These are phyloP conservation scores for Aureobasidium zeae DNA, from an alignment of 2,329 filamentous ascomycete species.

Conservation along the genomic window DNA sequence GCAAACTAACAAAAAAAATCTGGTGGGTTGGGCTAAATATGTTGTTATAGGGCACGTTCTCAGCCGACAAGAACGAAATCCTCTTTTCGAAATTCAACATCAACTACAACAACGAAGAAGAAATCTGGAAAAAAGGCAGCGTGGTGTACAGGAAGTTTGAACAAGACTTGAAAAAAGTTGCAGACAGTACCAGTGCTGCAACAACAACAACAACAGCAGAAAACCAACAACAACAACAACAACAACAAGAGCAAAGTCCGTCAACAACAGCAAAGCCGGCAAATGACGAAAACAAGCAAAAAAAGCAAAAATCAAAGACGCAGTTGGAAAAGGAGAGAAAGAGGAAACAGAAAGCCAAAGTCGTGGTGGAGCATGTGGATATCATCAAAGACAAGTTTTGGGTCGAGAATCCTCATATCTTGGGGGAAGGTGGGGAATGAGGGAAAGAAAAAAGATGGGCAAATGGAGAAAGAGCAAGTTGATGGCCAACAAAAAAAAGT, in stretches of 20 bases:
- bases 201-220: too few relatives aligned
- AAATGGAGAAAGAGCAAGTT: too few relatives aligned
- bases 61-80: conserved; percentile 91
- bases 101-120: conserved; percentile 95
- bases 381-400: conserved; percentile 96
- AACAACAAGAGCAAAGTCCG: conserved; percentile 20
- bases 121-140: conserved; percentile 89
- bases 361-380: conserved; percentile 79
- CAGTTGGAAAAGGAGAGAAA: conserved; percentile 78
- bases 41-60: conserved; percentile 60
- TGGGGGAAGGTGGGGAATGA: conserved; percentile 5
- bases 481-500: too few relatives aligned
- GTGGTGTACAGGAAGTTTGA: conserved; percentile 60
- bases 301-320: conserved; percentile 60
- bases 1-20: too few relatives aligned
- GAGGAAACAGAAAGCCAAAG: conserved; percentile 65
- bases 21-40: too few relatives aligned
- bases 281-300: conserved; percentile 18
- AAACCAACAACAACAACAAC: conserved; percentile 11
- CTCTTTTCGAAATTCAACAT: conserved; percentile 80
- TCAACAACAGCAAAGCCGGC: background rate
- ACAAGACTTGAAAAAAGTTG: background rate
- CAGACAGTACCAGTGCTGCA: too few relatives aligned
- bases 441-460: background rate
- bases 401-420: conserved; percentile 60